Evolutionary conservation across 2,329 filamentous ascomycete species (phyloP).

Genomic region (Pseudogymnoascus destructans): DNA sequence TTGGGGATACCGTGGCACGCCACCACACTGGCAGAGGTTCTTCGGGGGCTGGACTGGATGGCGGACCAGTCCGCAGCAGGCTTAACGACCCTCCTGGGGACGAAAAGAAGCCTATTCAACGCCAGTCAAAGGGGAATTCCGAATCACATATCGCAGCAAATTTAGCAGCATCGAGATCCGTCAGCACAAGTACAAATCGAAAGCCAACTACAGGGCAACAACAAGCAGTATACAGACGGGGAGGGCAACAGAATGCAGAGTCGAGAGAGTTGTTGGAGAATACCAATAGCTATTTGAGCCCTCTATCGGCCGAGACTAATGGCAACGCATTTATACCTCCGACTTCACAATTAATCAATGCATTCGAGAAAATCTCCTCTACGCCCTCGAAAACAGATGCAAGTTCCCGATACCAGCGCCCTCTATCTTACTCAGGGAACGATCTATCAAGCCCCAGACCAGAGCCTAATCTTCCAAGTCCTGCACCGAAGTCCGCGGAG

Average conservation of each 20-base stretch:
- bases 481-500: neutral
- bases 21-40: neutral
- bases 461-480: neutral
- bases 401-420: neutral
- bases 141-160: conserved; percentile 48
- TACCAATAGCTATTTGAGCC: conserved; percentile 2
- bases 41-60: conserved; percentile 11
- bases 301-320: neutral
- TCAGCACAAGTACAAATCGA: conserved; percentile 36
- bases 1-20: neutral
- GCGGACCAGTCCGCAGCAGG: conserved; percentile 12
- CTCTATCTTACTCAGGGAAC: neutral
- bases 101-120: neutral
- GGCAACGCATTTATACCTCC: conserved; percentile 2
- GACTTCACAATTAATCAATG: neutral
- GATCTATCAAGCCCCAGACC: neutral
- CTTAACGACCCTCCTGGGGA: neutral
- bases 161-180: conserved; percentile 47
- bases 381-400: neutral
- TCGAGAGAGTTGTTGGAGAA: neutral
- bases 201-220: neutral
- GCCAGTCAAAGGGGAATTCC: neutral
- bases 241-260: neutral
- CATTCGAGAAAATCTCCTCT: conserved; percentile 3
- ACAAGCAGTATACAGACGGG: neutral